These are phyloP conservation scores for Erodium trifolium DNA, from an alignment of 441 rosid species.

Conservation along the genomic window DNA sequence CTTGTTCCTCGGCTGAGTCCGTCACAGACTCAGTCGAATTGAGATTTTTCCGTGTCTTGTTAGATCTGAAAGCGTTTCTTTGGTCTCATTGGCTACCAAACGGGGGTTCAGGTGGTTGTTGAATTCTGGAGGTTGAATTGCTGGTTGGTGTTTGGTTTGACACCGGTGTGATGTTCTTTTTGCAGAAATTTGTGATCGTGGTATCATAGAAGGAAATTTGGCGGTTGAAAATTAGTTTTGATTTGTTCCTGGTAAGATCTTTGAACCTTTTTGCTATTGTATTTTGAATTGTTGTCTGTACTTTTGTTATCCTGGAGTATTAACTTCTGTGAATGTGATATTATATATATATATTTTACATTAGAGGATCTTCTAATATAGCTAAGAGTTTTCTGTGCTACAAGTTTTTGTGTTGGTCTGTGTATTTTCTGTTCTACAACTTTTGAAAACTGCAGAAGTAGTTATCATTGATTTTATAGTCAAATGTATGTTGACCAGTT, in stretches of 20 bases:
- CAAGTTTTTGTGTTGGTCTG: no score
- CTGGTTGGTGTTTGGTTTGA: not conserved
- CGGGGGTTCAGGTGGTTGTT: not conserved
- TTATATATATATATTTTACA: no score
- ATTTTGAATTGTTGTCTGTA: not conserved
- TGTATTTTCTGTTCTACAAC: no score
- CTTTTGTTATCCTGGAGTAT: not conserved
- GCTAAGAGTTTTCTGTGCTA: no score
- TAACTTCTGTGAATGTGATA: not conserved
- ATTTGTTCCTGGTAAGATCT: not conserved
- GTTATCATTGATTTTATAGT: not conserved
- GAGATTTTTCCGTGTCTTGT: not conserved
- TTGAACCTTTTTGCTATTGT: not conserved
- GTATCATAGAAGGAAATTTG: not conserved
- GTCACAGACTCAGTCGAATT: not conserved
- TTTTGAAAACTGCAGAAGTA: not conserved
- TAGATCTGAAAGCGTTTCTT: not conserved
- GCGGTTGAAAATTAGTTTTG: not conserved
- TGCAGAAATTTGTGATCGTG: not conserved
- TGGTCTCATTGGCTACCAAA: no score
- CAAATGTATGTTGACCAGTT: not conserved
- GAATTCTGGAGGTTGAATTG: not conserved
- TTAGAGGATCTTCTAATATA: no score
- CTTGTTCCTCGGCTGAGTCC: not conserved
- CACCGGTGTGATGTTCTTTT: not conserved